Conservation (phyloP, 2,329 filamentous ascomycete species). For the Tympanopsis confertula region DNA sequence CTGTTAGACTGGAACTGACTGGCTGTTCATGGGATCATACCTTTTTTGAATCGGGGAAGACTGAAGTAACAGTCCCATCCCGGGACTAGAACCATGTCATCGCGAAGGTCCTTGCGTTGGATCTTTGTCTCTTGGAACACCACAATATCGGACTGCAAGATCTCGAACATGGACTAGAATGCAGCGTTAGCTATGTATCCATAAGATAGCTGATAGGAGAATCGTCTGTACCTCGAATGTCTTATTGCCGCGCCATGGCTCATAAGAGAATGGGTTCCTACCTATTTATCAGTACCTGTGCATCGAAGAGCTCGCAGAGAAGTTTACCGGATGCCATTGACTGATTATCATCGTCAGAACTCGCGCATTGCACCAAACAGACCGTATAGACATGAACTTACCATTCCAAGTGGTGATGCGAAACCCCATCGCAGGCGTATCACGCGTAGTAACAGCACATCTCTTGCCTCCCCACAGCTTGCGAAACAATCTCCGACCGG, state of each 20-base stretch:
- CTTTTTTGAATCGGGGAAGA: slow-evolving; percentile 86
- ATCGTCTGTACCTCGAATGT: slow-evolving; percentile 47
- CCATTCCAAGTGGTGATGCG: slow-evolving; percentile 84
- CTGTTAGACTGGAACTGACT: slow-evolving; percentile 4
- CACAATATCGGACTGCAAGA: slow-evolving; percentile 81
- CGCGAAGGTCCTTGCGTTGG: slow-evolving; percentile 76
- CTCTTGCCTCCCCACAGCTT: too few relatives aligned
- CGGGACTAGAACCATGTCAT: slow-evolving; percentile 90
- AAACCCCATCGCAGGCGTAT: slow-evolving; percentile 51
- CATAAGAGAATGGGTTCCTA: slow-evolving; percentile 74
- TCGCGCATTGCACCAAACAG: slow-evolving; percentile 1
- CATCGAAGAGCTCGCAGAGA: slow-evolving; percentile 1
- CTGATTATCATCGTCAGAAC: slow-evolving; percentile 5
- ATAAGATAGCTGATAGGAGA: slow-evolving; percentile 2
- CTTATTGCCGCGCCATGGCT: slow-evolving; percentile 66
- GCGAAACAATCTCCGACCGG: too few relatives aligned
- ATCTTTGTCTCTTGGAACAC: slow-evolving; percentile 96
- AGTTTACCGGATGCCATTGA: slow-evolving; percentile 1
- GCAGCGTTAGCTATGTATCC: slow-evolving; percentile 1
- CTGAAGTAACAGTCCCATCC: slow-evolving; percentile 98
- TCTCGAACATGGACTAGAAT: slow-evolving; percentile 77
- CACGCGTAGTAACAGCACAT: too few relatives aligned
- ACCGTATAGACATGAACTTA: slow-evolving; percentile 21
- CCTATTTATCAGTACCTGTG: background rate
- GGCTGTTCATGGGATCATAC: slow-evolving; percentile 24